Percentiles rank a stretch among this genome's conserved stretches.
Conservation (phyloP, 2,329 filamentous ascomycete species). For the Trichoderma lentiforme region DNA sequence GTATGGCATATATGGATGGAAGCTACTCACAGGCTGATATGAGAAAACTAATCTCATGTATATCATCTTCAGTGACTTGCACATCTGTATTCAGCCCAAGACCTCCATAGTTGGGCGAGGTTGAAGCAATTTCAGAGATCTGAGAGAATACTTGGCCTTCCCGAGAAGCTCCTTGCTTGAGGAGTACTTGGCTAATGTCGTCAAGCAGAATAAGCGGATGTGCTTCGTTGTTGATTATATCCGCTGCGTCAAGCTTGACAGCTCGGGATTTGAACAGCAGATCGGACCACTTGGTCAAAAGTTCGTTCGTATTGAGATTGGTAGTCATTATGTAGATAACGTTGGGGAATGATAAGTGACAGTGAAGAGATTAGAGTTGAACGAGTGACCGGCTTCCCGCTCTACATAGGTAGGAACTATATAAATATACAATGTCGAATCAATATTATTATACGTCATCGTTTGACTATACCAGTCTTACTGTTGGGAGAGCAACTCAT, state of each 20-base stretch:
- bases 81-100: neutral
- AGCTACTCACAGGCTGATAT: constrained; percentile 2
- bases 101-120: constrained; percentile 12
- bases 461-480: neutral
- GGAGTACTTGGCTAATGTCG: neutral
- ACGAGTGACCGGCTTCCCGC: neutral
- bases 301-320: neutral
- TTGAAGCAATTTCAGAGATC: constrained; percentile 1
- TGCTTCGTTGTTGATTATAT: neutral
- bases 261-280: neutral
- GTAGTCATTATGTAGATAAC: neutral
- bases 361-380: neutral
- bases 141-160: neutral
- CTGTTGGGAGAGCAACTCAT: neutral
- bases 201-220: neutral
- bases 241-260: neutral
- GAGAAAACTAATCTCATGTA: constrained; percentile 10
- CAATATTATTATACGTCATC: too few species aligned
- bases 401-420: neutral
- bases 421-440: neutral
- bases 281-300: neutral
- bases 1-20: too few species aligned
- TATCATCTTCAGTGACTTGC: neutral
- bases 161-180: neutral
- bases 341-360: neutral